A percentile compares a stretch with the other conserved stretches of the same genome.
These are phyloP conservation scores for Xanthoceras sorbifolium DNA, from an alignment of 345 rosid genomes.

Conservation along the genomic window DNA sequence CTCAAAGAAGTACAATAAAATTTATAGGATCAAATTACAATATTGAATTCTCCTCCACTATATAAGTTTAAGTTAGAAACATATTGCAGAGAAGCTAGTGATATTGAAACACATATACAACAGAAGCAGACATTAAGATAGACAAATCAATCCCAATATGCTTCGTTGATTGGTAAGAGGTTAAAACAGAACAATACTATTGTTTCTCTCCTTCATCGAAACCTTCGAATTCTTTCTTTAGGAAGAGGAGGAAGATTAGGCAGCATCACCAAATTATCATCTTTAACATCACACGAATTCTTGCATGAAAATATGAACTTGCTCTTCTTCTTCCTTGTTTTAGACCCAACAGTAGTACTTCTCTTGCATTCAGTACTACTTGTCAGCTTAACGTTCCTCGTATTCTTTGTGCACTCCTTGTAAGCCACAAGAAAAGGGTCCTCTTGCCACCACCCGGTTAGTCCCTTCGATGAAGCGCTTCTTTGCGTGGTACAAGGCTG, in stretches of 20 bases:
- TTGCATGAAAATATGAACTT: slow-evolving; percentile 52
- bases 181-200: not conserved
- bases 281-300: slow-evolving; percentile 51
- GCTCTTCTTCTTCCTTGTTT: slow-evolving; percentile 36
- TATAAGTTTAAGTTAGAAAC: not conserved
- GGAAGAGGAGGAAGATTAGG: slow-evolving; percentile 49
- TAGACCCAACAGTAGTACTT: not conserved
- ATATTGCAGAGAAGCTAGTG: not conserved
- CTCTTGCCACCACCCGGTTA: slow-evolving; percentile 38
- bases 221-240: slow-evolving; percentile 29
- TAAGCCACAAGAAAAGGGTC: slow-evolving; percentile 72
- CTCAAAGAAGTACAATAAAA: too few species aligned
- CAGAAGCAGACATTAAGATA: not conserved
- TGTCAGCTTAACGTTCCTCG: slow-evolving; percentile 1
- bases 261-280: slow-evolving; percentile 38
- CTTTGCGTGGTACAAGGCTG: slow-evolving; percentile 24
- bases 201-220: not conserved
- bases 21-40: not conserved
- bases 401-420: slow-evolving; percentile 60
- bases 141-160: too few species aligned
- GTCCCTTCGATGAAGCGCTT: slow-evolving; percentile 42
- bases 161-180: too few species aligned
- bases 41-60: not conserved
- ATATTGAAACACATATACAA: not conserved
- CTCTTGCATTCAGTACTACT: slow-evolving; percentile 18